A percentile compares a stretch with the other conserved stretches of the same genome.
Evolutionary conservation across 176 grass and related monocot species (phyloP).

Genomic region (Aechmea fasciata): DNA sequence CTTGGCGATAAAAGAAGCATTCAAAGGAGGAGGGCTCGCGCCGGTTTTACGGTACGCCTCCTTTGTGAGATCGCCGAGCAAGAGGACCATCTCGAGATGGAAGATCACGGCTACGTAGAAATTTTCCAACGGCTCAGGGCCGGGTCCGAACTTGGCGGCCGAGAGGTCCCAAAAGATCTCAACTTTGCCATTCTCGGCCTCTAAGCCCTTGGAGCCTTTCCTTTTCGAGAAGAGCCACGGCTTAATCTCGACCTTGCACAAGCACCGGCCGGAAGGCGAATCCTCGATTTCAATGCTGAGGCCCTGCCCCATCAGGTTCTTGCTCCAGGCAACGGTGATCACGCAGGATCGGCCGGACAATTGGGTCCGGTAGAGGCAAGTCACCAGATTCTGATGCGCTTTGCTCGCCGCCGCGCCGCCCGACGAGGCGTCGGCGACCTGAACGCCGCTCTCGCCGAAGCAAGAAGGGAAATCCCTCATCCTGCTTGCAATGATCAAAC

Average conservation of each 20-base stretch:
- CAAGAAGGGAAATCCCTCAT: slow-evolving; percentile 91
- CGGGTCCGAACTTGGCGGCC: slow-evolving; percentile 45
- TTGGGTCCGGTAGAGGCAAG: slow-evolving; percentile 64
- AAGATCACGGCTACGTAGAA: slow-evolving; percentile 58
- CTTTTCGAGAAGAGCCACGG: slow-evolving; percentile 73
- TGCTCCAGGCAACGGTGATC: slow-evolving; percentile 42
- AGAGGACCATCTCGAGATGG: slow-evolving; percentile 50
- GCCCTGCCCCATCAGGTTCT: slow-evolving; percentile 56
- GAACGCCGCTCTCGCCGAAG: slow-evolving; percentile 81
- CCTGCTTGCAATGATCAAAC: not conserved
- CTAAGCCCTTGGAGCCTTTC: slow-evolving; percentile 50
- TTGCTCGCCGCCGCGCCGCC: slow-evolving; percentile 30
- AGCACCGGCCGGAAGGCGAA: slow-evolving; percentile 27
- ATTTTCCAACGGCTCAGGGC: slow-evolving; percentile 34
- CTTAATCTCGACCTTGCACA: slow-evolving; percentile 68
- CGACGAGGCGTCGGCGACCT: slow-evolving; percentile 52
- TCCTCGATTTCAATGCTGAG: slow-evolving; percentile 53
- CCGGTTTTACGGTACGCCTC: slow-evolving; percentile 51
- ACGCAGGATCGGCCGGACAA: slow-evolving; percentile 36
- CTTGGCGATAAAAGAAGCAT: slow-evolving; percentile 46
- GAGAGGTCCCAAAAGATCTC: slow-evolving; percentile 70
- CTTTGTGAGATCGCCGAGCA: slow-evolving; percentile 58
- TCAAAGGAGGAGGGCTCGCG: slow-evolving; percentile 24
- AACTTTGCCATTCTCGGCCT: slow-evolving; percentile 46
- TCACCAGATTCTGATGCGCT: slow-evolving; percentile 49